phyloP scores from a whole-genome alignment of 768 basidiomycete species.

The Sarcomyxa edulis region DNA sequence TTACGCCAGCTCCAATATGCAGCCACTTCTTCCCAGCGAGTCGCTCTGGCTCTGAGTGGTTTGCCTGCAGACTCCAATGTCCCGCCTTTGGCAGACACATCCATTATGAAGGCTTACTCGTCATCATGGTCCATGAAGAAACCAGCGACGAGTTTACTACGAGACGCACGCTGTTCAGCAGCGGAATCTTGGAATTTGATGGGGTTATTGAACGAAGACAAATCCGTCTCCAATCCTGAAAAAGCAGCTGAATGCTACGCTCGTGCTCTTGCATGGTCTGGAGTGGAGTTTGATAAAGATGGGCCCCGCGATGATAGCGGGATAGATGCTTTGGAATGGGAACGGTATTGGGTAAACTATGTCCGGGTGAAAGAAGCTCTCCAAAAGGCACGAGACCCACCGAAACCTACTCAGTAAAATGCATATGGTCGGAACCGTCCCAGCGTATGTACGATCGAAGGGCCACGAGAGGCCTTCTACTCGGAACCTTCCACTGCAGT shows the following conservation, averaged over 20 bases:
- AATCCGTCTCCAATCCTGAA: slow-evolving; percentile 27
- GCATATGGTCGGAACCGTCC: too few relatives aligned
- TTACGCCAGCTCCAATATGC: slow-evolving; percentile 55
- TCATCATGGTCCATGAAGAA: slow-evolving; percentile 46
- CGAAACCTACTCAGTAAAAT: too few relatives aligned
- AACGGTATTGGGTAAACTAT: slow-evolving; percentile 55
- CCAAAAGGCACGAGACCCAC: not conserved
- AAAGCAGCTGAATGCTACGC: slow-evolving; percentile 59
- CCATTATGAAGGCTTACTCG: slow-evolving; percentile 38
- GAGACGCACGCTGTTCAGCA: slow-evolving; percentile 65
- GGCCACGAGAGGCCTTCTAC: too few relatives aligned
- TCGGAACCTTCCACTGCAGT: too few relatives aligned
- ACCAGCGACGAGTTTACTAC: slow-evolving; percentile 53
- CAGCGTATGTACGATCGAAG: too few relatives aligned
- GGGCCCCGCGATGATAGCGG: slow-evolving; percentile 35
- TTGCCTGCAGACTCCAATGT: slow-evolving; percentile 25
- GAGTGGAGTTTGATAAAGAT: slow-evolving; percentile 30
- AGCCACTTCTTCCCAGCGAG: slow-evolving; percentile 63
- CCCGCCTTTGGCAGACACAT: slow-evolving; percentile 16
- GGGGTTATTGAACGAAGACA: slow-evolving; percentile 56
- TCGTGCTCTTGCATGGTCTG: slow-evolving; percentile 67
- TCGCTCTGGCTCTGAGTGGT: slow-evolving; percentile 49
- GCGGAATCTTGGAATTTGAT: slow-evolving; percentile 74
- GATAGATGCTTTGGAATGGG: slow-evolving; percentile 56
- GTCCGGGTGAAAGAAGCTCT: slow-evolving; percentile 35